Base-by-base conservation (phyloP, 441 rosid species). In the Bocquillonia castaneifolia region DNA sequence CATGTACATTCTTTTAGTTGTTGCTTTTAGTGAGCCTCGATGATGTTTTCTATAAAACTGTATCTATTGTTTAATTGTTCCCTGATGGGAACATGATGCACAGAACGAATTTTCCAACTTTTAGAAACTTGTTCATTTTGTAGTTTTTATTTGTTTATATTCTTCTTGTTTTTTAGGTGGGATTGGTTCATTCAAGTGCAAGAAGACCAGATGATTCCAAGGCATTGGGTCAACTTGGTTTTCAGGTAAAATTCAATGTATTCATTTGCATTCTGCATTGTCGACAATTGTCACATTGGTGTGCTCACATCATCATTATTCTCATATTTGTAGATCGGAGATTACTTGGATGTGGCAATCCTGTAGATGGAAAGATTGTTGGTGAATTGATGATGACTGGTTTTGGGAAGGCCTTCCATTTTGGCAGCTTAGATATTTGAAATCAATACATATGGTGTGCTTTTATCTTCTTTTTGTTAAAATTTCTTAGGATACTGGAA, bases 271-370 rank as follows among this genome's bases (percentile, higher is more conserved):
- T 29, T 45, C 13, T 32, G 17, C 45, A 60, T 18, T 22, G 15
- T 37, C 62, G 34, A 17, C 10, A 28, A 56, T 5, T 23, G 42
- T 26, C 37, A 23, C 1, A 18, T 22, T 20, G 12, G 0, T 23
- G 28, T n/a, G 31, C 39, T 60, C 48, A 5, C 42, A 3, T 66
- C 25, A 42, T 34, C 6, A 22, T 37, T n/a, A 28, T 55, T 48
- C 8, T 66, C 60, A 64, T 66, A 37, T 51, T n/a, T 69, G 40
- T 80, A 93, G 98, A 89, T 93, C 67, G 97, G 97, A 65, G 98
- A 93, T 76, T 89, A 89, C 80, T 83, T 93, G 80, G 98, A 93
- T 62, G 92, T 93, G 66, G 92, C 97, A 25, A 87, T 93, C 63
- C 69, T 80, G 36, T 85, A 72, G 58, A 57, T 23, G 22, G 12